Percentiles rank a stretch among this genome's conserved stretches.
phyloP scores from a whole-genome alignment of 2,329 filamentous ascomycete species.

The Exophiala lecanii-corni region DNA sequence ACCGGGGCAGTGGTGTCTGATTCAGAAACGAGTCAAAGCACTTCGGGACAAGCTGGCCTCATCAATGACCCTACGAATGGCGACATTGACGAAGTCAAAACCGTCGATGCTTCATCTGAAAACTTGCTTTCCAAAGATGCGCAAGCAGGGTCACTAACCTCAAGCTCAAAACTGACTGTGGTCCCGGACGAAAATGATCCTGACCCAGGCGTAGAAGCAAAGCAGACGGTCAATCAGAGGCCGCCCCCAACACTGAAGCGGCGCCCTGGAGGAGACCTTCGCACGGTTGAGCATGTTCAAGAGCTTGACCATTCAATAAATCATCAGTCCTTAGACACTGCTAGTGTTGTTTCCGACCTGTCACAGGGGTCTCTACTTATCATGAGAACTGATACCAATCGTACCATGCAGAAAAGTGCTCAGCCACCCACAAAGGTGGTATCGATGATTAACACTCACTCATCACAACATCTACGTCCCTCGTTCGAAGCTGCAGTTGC shows the following conservation, averaged over 20 bases:
- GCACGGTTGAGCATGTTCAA: constrained; percentile 61
- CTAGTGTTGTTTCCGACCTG: constrained; percentile 31
- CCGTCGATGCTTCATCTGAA: no score
- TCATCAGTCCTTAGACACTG: constrained; percentile 36
- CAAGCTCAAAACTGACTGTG: not conserved
- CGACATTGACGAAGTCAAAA: not conserved
- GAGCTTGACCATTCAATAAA: constrained; percentile 49
- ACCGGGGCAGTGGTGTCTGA: not conserved
- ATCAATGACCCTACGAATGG: not conserved
- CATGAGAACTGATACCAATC: constrained; percentile 23
- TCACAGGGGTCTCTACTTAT: constrained; percentile 27
- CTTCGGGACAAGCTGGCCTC: not conserved
- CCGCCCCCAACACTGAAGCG: constrained; percentile 58
- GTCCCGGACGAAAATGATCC: not conserved
- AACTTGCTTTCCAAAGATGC: not conserved
- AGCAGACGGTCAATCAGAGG: not conserved
- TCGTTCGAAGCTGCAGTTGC: constrained; percentile 89
- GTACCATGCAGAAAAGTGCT: constrained; percentile 21
- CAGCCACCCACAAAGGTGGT: constrained; percentile 33
- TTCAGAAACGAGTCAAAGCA: not conserved
- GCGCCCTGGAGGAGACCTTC: constrained; percentile 69
- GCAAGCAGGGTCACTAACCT: constrained; percentile 15
- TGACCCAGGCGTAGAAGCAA: not conserved
- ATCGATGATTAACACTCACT: constrained; percentile 47
- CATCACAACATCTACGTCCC: constrained; percentile 53